Conservation (phyloP, 1,284 basidiomycete genomes). For the Fomitiporia mediterranea region DNA sequence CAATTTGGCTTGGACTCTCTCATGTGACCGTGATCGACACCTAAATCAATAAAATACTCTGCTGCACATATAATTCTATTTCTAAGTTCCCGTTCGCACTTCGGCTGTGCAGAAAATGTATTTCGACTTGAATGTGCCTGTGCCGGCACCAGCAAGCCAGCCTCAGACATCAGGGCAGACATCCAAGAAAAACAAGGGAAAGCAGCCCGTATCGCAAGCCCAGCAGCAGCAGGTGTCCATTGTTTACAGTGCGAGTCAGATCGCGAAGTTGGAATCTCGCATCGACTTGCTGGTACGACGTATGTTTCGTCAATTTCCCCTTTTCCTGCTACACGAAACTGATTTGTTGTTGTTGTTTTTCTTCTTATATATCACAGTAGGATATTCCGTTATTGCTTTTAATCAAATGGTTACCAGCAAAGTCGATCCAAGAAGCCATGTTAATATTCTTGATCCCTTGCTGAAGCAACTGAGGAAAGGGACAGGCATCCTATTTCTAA, state of each 20-base stretch:
- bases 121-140: conserved; percentile 56
- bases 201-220: conserved; percentile 29
- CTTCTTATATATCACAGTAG: no score
- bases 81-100: neutral
- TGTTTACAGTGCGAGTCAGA: conserved; percentile 35
- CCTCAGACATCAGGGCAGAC: conserved; percentile 19
- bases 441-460: conserved; percentile 54
- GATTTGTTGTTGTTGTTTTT: no score
- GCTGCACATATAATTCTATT: neutral
- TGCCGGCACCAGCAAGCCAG: conserved; percentile 29
- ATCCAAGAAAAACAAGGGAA: conserved; percentile 48
- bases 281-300: conserved; percentile 43
- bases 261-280: conserved; percentile 37
- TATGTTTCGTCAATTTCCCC: conserved; percentile 26
- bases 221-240: conserved; percentile 22
- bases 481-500: conserved; percentile 55
- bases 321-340: conserved; percentile 21
- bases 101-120: conserved; percentile 37
- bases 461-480: conserved; percentile 50
- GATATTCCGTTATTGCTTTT: conserved; percentile 72
- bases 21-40: neutral
- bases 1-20: neutral
- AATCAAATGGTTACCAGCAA: conserved; percentile 64
- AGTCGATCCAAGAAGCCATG: conserved; percentile 62
- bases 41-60: neutral